These are phyloP conservation scores for Linnemannia elongata DNA, from an alignment of 192 early-diverging fungal species.

Conservation along the genomic window DNA sequence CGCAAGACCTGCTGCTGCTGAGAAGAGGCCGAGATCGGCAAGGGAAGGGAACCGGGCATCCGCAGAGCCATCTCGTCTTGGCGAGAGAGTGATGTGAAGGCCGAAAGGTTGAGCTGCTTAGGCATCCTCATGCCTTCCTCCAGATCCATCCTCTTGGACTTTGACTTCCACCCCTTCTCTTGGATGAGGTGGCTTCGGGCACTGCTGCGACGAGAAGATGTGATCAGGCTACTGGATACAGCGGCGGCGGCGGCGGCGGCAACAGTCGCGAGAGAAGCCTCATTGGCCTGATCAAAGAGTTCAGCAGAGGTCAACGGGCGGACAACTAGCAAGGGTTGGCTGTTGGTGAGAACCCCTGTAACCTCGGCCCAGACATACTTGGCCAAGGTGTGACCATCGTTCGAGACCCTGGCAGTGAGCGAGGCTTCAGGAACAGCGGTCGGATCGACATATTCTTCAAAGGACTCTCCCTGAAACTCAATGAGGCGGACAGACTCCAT, in stretches of 20 bases:
- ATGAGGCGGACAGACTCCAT: background rate
- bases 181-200: background rate
- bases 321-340: constrained; percentile 36
- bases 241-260: background rate
- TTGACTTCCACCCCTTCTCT: constrained; percentile 5
- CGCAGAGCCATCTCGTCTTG: background rate
- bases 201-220: background rate
- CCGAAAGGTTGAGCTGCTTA: constrained; percentile 25
- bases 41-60: constrained; percentile 40
- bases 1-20: background rate
- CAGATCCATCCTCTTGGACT: constrained; percentile 34
- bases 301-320: constrained; percentile 19
- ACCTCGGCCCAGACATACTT: constrained; percentile 37
- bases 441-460: constrained; percentile 48
- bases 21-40: background rate
- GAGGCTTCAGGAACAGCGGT: constrained; percentile 13
- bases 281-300: background rate
- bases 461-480: constrained; percentile 44
- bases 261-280: background rate
- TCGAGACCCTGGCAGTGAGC: background rate
- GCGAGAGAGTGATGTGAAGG: constrained; percentile 21
- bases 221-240: background rate
- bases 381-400: constrained; percentile 1
- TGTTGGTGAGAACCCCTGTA: constrained; percentile 22
- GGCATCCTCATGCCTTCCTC: constrained; percentile 34